Base-by-base conservation (phyloP, 2,329 filamentous ascomycete genomes). In the Raffaelea albimanens region DNA sequence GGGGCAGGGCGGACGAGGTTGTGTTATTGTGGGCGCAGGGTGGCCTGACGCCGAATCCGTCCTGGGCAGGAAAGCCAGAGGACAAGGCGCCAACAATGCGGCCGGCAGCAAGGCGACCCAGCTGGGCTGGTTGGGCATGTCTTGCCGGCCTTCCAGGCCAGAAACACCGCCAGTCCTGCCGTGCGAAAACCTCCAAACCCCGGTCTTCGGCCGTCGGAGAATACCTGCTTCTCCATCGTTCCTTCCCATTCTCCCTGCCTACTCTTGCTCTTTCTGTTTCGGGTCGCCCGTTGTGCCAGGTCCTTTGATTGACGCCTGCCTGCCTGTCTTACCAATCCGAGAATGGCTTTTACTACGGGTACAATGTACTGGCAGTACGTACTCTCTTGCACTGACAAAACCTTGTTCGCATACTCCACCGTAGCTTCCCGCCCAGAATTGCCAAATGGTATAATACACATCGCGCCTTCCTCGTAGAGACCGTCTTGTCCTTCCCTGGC, bases 121-220 rank as follows among this genome's bases (percentile, higher is more conserved):
- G 21, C 8, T 21, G 13, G 33, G 25, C n/a, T n/a, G n/a, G n/a
- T n/a, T n/a, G n/a, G n/a, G n/a, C n/a, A n/a, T n/a, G n/a, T n/a
- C n/a, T n/a, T n/a, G n/a, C n/a, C n/a, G n/a, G n/a, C n/a, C n/a
- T n/a, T n/a, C n/a, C n/a, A n/a, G n/a, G n/a, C n/a, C n/a, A 29
- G 25, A 7, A 29, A 29, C 25, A 7, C 7, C 25, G 7, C 25
- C 7, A 29, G 7, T 29, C 25, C 7, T 29, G 7, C 25, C 7
- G 13, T 29, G 25, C 25, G 7, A n/a, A n/a, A n/a, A 31, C 43
- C 34, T 36, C 33, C 43, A 44, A 34, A 45, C 39, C 43, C 43
- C 33, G 29, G 43, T 33, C 34, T 13, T 45, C 43, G 34, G 43
- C 43, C 14, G 34, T 29, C 34, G 21, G 29, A 20, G 31, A 23